phyloP scores from a whole-genome alignment of 2,329 filamentous ascomycete species.

The Pyricularia pennisetigena region DNA sequence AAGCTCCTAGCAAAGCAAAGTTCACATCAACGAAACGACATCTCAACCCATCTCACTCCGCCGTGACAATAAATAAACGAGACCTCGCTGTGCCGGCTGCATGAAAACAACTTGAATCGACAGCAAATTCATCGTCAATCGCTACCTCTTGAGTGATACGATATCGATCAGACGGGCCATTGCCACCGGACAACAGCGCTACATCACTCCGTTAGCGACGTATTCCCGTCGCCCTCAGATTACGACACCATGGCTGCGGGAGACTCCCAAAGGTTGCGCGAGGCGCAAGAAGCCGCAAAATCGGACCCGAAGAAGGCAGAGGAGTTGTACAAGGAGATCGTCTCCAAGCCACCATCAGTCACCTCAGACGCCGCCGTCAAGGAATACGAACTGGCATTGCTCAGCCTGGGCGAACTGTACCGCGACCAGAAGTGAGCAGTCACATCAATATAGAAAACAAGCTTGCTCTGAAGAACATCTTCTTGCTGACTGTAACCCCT shows the following conservation, averaged over 20 bases:
- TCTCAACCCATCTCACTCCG: neutral
- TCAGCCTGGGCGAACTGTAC: constrained; percentile 87
- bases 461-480: neutral
- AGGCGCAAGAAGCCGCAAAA: constrained; percentile 78
- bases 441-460: constrained; percentile 16
- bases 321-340: constrained; percentile 78
- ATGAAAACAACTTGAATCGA: neutral
- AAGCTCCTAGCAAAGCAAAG: neutral
- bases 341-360: constrained; percentile 73
- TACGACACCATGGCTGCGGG: constrained; percentile 39
- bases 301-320: constrained; percentile 77
- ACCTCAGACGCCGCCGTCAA: constrained; percentile 76
- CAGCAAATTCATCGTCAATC: neutral
- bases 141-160: neutral
- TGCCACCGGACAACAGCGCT: neutral
- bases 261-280: constrained; percentile 62
- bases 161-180: neutral
- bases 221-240: neutral
- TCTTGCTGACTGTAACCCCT: neutral
- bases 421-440: constrained; percentile 68
- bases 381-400: constrained; percentile 83
- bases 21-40: neutral
- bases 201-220: neutral
- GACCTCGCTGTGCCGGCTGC: neutral
- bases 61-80: neutral